Evolutionary conservation across 371 early-diverging fungal genomes (phyloP).

Genomic region (Mortierella sp.): DNA sequence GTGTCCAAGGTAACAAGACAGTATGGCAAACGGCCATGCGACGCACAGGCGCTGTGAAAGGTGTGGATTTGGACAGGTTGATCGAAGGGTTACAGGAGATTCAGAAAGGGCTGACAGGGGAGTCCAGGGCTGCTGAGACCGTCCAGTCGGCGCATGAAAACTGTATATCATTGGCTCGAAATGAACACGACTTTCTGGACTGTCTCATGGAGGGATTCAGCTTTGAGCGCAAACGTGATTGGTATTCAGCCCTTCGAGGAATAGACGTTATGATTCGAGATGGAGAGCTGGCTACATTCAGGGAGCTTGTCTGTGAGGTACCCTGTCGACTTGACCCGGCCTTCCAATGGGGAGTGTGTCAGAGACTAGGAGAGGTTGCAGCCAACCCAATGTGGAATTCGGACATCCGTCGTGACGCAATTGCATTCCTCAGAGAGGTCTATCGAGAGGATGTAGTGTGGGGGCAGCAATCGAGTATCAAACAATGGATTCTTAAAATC

Average conservation of each 20-base stretch:
- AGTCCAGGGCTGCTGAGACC: too few relatives aligned
- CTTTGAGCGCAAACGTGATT: neutral
- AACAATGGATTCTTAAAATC: slow-evolving; percentile 4
- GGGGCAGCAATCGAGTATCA: neutral
- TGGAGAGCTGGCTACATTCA: neutral
- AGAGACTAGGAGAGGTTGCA: slow-evolving; percentile 5
- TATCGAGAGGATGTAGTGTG: neutral
- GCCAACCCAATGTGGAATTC: neutral
- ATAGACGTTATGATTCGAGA: neutral
- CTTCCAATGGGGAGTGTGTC: slow-evolving; percentile 12
- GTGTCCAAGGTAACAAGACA: too few relatives aligned
- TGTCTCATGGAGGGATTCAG: slow-evolving; percentile 1
- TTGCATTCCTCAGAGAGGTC: neutral
- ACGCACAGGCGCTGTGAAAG: too few relatives aligned
- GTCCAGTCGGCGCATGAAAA: too few relatives aligned
- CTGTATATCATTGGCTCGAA: too few relatives aligned
- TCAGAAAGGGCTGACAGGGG: too few relatives aligned
- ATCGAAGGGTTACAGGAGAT: too few relatives aligned
- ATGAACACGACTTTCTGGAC: too few relatives aligned
- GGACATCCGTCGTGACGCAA: neutral
- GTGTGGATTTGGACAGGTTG: too few relatives aligned
- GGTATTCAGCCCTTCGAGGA: slow-evolving; percentile 4
- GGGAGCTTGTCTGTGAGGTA: neutral
- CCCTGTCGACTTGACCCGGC: neutral
- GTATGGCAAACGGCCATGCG: too few relatives aligned